A percentile compares a stretch with the other conserved stretches of the same genome.
These are phyloP conservation scores for Fraxinus xanthoxyloides DNA, from an alignment of 305 asterid species.

Conservation along the genomic window DNA sequence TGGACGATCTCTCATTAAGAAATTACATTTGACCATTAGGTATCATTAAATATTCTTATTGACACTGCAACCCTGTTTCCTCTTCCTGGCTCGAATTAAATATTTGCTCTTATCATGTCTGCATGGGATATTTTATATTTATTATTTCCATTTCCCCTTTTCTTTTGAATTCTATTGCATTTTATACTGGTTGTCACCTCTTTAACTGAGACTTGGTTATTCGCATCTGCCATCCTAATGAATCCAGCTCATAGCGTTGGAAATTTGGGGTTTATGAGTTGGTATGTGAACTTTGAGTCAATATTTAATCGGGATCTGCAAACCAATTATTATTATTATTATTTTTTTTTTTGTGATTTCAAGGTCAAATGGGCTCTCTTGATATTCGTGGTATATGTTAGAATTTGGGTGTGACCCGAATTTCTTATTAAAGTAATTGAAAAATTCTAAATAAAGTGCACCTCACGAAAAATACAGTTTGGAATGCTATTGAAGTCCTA, in stretches of 20 bases:
- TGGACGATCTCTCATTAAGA: background rate
- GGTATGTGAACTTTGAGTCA: background rate
- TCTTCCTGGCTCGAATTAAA: background rate
- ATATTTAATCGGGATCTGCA: background rate
- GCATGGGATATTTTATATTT: background rate
- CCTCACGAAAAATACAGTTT: no score
- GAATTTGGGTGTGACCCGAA: no score
- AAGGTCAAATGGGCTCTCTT: no score
- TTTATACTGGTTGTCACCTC: background rate
- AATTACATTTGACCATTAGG: background rate
- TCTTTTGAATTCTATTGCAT: background rate
- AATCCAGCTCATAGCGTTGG: background rate
- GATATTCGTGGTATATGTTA: no score
- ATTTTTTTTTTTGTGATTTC: no score
- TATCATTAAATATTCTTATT: background rate
- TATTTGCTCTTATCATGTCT: background rate
- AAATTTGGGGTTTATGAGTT: background rate
- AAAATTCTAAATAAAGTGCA: no score
- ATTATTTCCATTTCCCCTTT: background rate
- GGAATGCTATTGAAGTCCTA: no score
- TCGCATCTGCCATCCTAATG: background rate
- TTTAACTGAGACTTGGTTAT: background rate
- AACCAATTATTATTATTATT: background rate
- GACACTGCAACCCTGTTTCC: background rate
- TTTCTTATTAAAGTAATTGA: no score